A percentile compares a stretch with the other conserved stretches of the same genome.
phyloP scores from a whole-genome alignment of 1,284 basidiomycete genomes.

The Cryptococcus sp. region DNA sequence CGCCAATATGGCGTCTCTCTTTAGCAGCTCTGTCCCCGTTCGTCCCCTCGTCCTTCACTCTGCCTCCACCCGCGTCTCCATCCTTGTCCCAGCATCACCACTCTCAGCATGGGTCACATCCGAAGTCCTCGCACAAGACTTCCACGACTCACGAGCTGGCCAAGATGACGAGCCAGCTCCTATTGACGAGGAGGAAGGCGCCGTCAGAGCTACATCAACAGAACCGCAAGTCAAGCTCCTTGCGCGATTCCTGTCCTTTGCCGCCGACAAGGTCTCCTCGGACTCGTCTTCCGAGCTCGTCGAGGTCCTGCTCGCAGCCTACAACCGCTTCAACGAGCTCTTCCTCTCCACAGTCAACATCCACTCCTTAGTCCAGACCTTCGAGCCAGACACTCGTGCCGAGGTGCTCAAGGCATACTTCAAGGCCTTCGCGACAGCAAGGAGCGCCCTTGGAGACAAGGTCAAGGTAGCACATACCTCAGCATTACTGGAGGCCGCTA shows the following conservation, averaged over 20 bases:
- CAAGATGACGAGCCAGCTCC: constrained; percentile 38
- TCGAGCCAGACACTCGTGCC: constrained; percentile 74
- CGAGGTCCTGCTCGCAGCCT: constrained; percentile 69
- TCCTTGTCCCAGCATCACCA: constrained; percentile 74
- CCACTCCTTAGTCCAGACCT: constrained; percentile 74
- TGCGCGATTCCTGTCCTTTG: constrained; percentile 75
- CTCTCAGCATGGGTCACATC: constrained; percentile 82
- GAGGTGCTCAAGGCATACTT: constrained; percentile 79
- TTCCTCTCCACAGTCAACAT: constrained; percentile 66
- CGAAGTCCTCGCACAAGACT: constrained; percentile 83
- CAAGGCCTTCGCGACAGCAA: constrained; percentile 71
- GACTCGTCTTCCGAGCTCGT: constrained; percentile 63
- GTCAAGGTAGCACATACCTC: constrained; percentile 69
- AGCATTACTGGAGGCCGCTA: constrained; percentile 72
- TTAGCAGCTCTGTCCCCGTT: constrained; percentile 42
- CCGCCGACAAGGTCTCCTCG: constrained; percentile 64
- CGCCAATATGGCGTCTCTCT: constrained; percentile 50
- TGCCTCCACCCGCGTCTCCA: constrained; percentile 59
- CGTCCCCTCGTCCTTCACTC: constrained; percentile 55
- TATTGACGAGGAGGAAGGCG: constrained; percentile 53
- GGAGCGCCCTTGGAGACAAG: constrained; percentile 61
- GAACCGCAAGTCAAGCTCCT: constrained; percentile 73
- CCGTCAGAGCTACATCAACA: constrained; percentile 33
- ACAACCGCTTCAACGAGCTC: constrained; percentile 74
- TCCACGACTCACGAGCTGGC: constrained; percentile 63